Conservation (phyloP, 2,329 filamentous ascomycete genomes). For the Apiospora saccharicola region DNA sequence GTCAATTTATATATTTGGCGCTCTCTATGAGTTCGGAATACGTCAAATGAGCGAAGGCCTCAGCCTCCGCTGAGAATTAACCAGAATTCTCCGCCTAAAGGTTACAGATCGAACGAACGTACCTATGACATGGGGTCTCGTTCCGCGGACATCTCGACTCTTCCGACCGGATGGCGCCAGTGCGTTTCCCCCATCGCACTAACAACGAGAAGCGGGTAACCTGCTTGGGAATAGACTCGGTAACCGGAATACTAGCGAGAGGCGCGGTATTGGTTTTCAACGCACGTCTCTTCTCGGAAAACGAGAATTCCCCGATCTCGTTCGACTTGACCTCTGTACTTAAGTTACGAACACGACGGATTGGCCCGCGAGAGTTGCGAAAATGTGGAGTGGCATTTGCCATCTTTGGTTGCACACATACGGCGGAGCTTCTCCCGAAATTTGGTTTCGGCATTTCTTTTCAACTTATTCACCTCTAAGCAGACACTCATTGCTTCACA, state of each 20-base stretch:
- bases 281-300: neutral
- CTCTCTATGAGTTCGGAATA: neutral
- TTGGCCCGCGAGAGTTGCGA: neutral
- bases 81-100: neutral
- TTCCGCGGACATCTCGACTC: constrained; percentile 16
- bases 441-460: neutral
- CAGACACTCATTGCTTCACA: neutral
- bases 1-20: neutral
- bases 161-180: neutral
- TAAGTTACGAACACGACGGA: neutral
- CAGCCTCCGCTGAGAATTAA: neutral
- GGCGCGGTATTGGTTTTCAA: neutral
- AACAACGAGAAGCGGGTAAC: neutral
- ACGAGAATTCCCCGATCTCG: neutral
- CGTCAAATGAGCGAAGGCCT: neutral
- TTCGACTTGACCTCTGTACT: neutral
- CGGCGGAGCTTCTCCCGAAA: neutral
- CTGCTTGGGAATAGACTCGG: neutral
- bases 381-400: neutral
- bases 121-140: neutral
- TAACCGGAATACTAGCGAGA: neutral
- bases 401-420: neutral
- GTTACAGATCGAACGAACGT: neutral
- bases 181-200: neutral
- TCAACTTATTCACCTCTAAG: neutral